These are phyloP conservation scores for Citeromyces hawaiiensis DNA, from an alignment of 1,139 yeast genomes.

Conservation along the genomic window DNA sequence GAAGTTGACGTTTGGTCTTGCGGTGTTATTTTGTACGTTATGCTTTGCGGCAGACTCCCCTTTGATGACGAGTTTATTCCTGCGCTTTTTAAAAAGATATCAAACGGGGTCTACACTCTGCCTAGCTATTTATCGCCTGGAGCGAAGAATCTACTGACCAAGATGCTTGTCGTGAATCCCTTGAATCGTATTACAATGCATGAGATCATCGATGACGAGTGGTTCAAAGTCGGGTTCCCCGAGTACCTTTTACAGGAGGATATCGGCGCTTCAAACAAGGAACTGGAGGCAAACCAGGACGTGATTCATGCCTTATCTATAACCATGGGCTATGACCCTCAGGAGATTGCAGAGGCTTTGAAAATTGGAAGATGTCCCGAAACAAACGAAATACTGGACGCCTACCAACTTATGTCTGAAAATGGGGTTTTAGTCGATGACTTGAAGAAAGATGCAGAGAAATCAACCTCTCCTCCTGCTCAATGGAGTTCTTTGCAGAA, in stretches of 20 bases:
- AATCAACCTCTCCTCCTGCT: conserved; percentile 36
- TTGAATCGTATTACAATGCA: conserved; percentile 88
- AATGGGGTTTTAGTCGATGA: conserved; percentile 60
- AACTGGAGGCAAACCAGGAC: conserved; percentile 56
- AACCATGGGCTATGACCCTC: conserved; percentile 89
- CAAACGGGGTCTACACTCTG: conserved; percentile 87
- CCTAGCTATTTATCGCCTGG: conserved; percentile 86
- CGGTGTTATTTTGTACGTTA: conserved; percentile 91
- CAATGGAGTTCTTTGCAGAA: conserved; percentile 18
- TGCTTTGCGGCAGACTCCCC: conserved; percentile 95
- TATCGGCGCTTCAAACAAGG: conserved; percentile 25
- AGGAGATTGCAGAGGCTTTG: conserved; percentile 73
- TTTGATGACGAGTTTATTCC: conserved; percentile 98
- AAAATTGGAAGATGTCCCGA: conserved; percentile 24
- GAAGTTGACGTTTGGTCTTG: conserved; percentile 99
- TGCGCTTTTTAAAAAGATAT: conserved; percentile 84
- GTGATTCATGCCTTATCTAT: conserved; percentile 66
- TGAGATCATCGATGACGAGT: conserved; percentile 89
- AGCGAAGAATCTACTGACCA: conserved; percentile 73
- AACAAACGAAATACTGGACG: conserved; percentile 76
- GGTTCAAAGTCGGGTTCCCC: conserved; percentile 83
- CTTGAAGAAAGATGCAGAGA: conserved; percentile 30
- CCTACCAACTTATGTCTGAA: conserved; percentile 79
- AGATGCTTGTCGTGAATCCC: conserved; percentile 96
- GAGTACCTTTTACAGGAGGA: conserved; percentile 73